Conservation (phyloP, 192 early-diverging fungal genomes). For the Chytriomyces confervae region DNA sequence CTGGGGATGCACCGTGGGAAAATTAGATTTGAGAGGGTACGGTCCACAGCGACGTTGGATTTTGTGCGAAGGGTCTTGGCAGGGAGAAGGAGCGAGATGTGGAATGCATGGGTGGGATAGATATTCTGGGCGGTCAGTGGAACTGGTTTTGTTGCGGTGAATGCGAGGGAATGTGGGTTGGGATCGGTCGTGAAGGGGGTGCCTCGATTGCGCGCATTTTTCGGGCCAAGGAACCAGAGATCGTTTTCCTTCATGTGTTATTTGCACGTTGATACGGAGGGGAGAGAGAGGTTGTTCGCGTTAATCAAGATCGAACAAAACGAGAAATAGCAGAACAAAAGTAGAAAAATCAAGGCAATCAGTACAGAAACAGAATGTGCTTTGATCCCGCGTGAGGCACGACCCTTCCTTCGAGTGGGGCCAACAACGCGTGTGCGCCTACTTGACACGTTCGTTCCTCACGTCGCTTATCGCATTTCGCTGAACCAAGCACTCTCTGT, state of each 20-base stretch:
- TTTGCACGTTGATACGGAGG: not conserved
- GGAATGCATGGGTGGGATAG: not conserved
- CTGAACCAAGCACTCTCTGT: too few relatives aligned
- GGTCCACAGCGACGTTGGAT: not conserved
- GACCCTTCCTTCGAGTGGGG: constrained; percentile 63
- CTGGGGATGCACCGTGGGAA: not conserved
- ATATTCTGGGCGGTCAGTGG: not conserved
- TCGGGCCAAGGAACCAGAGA: constrained; percentile 30
- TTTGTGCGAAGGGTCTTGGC: not conserved
- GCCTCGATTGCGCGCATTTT: constrained; percentile 2
- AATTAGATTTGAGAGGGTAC: not conserved
- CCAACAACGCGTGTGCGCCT: constrained; percentile 72
- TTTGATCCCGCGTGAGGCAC: too few relatives aligned
- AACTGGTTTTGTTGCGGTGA: not conserved
- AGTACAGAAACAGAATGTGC: too few relatives aligned
- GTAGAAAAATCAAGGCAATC: too few relatives aligned
- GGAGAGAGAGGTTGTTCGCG: too few relatives aligned
- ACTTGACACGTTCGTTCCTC: constrained; percentile 73
- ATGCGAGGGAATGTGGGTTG: too few relatives aligned
- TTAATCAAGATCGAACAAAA: too few relatives aligned
- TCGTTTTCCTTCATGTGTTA: not conserved
- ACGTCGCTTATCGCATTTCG: too few relatives aligned
- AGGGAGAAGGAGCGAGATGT: not conserved
- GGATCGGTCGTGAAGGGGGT: not conserved
- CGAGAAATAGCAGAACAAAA: too few relatives aligned